These are phyloP conservation scores for Xylogone sp. DNA, from an alignment of 2,329 filamentous ascomycete species.

Conservation along the genomic window DNA sequence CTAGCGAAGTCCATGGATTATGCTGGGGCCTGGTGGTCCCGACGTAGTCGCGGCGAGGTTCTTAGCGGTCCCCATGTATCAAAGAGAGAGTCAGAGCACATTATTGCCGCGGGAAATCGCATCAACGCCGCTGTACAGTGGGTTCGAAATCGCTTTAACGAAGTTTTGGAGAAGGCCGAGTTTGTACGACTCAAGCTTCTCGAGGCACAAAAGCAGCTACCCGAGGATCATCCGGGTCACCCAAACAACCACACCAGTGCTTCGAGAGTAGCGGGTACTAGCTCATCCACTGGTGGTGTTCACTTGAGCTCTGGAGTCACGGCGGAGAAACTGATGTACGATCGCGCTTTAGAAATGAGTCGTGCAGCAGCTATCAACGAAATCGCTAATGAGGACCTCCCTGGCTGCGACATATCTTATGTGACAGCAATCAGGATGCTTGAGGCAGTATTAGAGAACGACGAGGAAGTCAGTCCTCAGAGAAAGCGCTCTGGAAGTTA, in stretches of 20 bases:
- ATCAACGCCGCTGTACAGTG: slow-evolving; percentile 95
- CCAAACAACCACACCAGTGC: slow-evolving; percentile 70
- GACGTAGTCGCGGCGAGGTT: slow-evolving; percentile 65
- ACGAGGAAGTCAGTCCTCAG: slow-evolving; percentile 54
- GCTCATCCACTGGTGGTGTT: slow-evolving; percentile 70
- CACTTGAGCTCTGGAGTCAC: slow-evolving; percentile 84
- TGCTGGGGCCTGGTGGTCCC: slow-evolving; percentile 86
- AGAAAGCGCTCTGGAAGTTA: slow-evolving; percentile 36
- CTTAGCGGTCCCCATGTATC: slow-evolving; percentile 38
- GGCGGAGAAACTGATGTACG: slow-evolving; percentile 97
- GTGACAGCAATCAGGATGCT: slow-evolving; percentile 91
- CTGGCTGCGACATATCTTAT: slow-evolving; percentile 88
- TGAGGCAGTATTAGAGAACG: slow-evolving; percentile 86
- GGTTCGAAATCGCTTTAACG: slow-evolving; percentile 92
- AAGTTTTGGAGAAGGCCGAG: slow-evolving; percentile 94
- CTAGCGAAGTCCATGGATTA: slow-evolving; percentile 95
- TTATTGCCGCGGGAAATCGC: slow-evolving; percentile 46
- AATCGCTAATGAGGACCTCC: slow-evolving; percentile 84
- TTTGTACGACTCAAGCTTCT: slow-evolving; percentile 84
- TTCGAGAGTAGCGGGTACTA: slow-evolving; percentile 43
- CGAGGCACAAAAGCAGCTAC: slow-evolving; percentile 80
- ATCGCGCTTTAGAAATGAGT: slow-evolving; percentile 95
- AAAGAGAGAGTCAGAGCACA: slow-evolving; percentile 36
- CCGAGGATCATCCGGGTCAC: slow-evolving; percentile 80
- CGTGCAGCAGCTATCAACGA: slow-evolving; percentile 91